Conservation (phyloP, 441 rosid genomes). For the Populus hybrid region DNA sequence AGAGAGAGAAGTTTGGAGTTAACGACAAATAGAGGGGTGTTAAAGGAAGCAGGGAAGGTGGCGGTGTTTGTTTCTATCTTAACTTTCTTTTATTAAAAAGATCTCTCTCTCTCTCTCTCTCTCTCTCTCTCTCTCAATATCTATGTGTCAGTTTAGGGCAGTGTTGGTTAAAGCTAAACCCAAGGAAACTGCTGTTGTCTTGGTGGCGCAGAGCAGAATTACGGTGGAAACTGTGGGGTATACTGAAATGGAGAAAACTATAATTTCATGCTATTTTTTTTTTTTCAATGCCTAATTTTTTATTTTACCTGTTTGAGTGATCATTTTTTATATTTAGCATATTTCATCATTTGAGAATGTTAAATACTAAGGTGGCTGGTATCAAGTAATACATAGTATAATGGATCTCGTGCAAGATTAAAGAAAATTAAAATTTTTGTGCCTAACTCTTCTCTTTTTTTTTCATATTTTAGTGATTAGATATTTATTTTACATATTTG, state of each 20-base stretch:
- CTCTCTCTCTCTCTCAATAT: conserved; percentile 21
- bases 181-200: conserved; percentile 13
- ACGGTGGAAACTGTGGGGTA: neutral
- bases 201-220: conserved; percentile 17
- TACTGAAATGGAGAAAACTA: neutral
- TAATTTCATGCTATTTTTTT: neutral
- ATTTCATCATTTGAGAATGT: too few relatives aligned
- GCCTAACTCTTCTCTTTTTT: too few relatives aligned
- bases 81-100: neutral
- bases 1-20: neutral
- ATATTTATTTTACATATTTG: too few relatives aligned
- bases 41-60: neutral
- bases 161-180: conserved; percentile 29
- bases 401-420: too few relatives aligned
- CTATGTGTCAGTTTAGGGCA: conserved; percentile 31
- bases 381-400: too few relatives aligned
- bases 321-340: neutral
- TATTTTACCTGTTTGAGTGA: neutral
- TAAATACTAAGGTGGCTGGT: too few relatives aligned
- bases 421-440: too few relatives aligned
- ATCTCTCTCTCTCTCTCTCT: conserved; percentile 8
- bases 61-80: neutral
- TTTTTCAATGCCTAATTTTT: neutral
- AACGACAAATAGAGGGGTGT: neutral
- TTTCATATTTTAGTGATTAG: too few relatives aligned